Evolutionary conservation across 2,329 filamentous ascomycete species (phyloP), one percentile per base, ranked within the genome.

Genomic region (Microsporum ferrugineum): DNA sequence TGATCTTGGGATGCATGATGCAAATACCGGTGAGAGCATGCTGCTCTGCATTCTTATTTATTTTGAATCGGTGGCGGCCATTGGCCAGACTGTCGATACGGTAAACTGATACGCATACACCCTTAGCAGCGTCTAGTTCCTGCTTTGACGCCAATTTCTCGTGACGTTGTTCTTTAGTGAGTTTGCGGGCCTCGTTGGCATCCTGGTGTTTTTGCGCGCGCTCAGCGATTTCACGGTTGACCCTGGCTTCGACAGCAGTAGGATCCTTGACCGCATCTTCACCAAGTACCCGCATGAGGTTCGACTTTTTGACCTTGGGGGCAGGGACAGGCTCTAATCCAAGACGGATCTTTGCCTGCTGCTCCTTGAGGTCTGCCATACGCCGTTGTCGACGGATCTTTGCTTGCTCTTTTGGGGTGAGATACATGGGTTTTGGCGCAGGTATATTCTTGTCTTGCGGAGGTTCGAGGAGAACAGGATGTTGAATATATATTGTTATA

Each of bases 271-370:
- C 92, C 17, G 87, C 87, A 74, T 90, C 87, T 71, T 96, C 90
- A 64, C 94, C 94, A 61, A 96, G 81, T 34, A 99, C 94, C 62
- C 91, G 87, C 94, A 99, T 99, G 71, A 99, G 83, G 73, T 99
- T 99, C 62, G 88, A 89, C 75, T 95, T 95, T 77, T 96, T 97
- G 67, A 99, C 90, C 75, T 97, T 99, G 8, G 94, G 92, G 31
- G 91, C 88, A 33, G 91, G 91, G 23, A 92, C 89, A 2, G 91
- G 90, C 63, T 92, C 87, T 12, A 99, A 81, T 23, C 94, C 94
- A 8, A 99, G 79, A 62, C 92, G 84, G 64, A 97, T 94, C 78
- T 99, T 97, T 41, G 92, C 91, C 75, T 99, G 94, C 71, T 91
- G 87, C 75, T 99, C 95, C 73, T 97, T 97, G 65, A 95, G 79